phyloP scores from a whole-genome alignment of 768 basidiomycete genomes.

The Phylloporus sp. region DNA sequence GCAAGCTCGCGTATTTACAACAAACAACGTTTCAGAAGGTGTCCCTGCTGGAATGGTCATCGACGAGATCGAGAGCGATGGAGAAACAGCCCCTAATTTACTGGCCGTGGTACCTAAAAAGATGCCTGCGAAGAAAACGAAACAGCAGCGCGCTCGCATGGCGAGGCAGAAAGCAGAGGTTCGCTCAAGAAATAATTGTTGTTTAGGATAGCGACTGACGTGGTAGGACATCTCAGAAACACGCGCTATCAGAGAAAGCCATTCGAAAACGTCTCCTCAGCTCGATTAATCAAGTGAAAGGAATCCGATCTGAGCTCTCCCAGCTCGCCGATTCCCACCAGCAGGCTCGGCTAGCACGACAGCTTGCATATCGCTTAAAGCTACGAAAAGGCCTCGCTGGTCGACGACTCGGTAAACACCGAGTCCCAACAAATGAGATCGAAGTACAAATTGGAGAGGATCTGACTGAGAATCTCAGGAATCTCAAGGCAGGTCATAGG shows the following conservation, averaged over 20 bases:
- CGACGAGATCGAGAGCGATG: slow-evolving; percentile 43
- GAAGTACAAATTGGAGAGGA: slow-evolving; percentile 92
- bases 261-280: slow-evolving; percentile 58
- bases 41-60: slow-evolving; percentile 65
- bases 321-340: slow-evolving; percentile 37
- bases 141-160: slow-evolving; percentile 67
- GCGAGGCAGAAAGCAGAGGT: slow-evolving; percentile 64
- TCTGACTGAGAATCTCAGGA: slow-evolving; percentile 77
- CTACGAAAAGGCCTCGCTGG: slow-evolving; percentile 67
- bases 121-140: slow-evolving; percentile 48
- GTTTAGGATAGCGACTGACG: background rate
- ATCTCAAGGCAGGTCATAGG: slow-evolving; percentile 62
- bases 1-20: slow-evolving; percentile 36
- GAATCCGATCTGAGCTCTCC: slow-evolving; percentile 43
- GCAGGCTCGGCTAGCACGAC: slow-evolving; percentile 35
- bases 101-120: slow-evolving; percentile 37
- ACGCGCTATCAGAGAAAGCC: slow-evolving; percentile 54
- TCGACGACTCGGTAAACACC: slow-evolving; percentile 74
- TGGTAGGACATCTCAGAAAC: slow-evolving; percentile 45
- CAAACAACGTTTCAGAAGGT: slow-evolving; percentile 30
- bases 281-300: slow-evolving; percentile 53
- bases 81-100: slow-evolving; percentile 30
- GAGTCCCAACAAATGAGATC: slow-evolving; percentile 61
- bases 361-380: slow-evolving; percentile 43
- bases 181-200: slow-evolving; percentile 8